Base-by-base conservation (phyloP, 179 eudicot species). In the Vitellaria paradoxa region DNA sequence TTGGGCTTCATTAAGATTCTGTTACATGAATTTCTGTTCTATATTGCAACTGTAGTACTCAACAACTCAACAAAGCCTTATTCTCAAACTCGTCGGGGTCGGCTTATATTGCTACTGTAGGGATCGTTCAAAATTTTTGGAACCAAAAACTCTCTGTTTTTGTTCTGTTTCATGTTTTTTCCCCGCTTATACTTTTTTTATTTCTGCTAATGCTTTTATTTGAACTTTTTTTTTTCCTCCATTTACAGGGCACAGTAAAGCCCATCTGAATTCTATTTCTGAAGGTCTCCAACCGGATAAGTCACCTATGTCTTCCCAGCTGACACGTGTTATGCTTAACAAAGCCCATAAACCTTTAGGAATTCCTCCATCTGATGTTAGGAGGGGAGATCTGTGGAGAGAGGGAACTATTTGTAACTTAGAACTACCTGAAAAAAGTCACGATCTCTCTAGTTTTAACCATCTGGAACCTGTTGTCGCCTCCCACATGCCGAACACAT, bases 321-420 rank as follows among this genome's bases (percentile, higher is more conserved):
- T 84, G 52, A 74, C 68, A 42, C 88, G 81, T 67, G 13, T 70
- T 50, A 69, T 77, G 81, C 80, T 73, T 77, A 82, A 83, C 74
- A 79, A 80, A 63, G 73, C 81, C 24, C 37, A 72, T 75, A 89
- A 76, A 71, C 72, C 84, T 83, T 74, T 81, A 3, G 79, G 79
- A 30, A 61, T 73, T 73, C 75, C 79, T 80, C 72, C 68, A 42
- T 40, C 84, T 75, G 82, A 84, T 77, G 76, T 71, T 81, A 64
- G 62, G 66, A 88, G 69, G 46, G 87, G 72, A 75, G 88, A 78
- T 63, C 56, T 71, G 18, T 83, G 92, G 92, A 88, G 79, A 83
- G 80, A 77, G 56, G 79, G 83, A 62, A 61, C 77, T 30, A 83
- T 73, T 66, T 72, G 26, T 68, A 81, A 73, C 14, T 47, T 73